Evolutionary conservation across 768 basidiomycete species (phyloP).

Genomic region (Trametopsis cervina): DNA sequence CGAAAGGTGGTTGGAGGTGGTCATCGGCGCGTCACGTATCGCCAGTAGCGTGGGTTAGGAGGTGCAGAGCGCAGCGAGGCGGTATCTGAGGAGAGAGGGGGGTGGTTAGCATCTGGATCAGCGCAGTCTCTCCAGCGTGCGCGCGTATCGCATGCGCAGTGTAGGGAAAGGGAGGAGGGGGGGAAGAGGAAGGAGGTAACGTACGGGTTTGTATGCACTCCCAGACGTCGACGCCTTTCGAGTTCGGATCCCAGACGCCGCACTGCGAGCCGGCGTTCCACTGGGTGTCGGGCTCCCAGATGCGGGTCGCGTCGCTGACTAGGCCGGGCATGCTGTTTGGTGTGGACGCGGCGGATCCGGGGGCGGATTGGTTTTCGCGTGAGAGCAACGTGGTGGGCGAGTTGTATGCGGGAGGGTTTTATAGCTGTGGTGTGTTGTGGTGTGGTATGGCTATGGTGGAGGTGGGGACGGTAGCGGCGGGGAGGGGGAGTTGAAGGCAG

Average conservation of each 20-base stretch:
- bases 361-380: neutral
- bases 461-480: neutral
- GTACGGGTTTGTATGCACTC: slow-evolving; percentile 65
- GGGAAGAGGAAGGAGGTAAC: slow-evolving; percentile 22
- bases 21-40: slow-evolving; percentile 40
- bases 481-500: too few relatives aligned
- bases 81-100: slow-evolving; percentile 36
- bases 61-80: slow-evolving; percentile 49
- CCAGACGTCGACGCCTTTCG: slow-evolving; percentile 67
- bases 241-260: slow-evolving; percentile 63
- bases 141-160: too few relatives aligned
- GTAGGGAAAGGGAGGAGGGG: slow-evolving; percentile 6
- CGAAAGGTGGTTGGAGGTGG: too few relatives aligned
- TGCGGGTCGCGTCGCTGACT: slow-evolving; percentile 59
- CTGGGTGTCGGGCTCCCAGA: slow-evolving; percentile 63
- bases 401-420: neutral
- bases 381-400: neutral
- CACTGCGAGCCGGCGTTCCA: slow-evolving; percentile 64
- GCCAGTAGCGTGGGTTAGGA: slow-evolving; percentile 36
- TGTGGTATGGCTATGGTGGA: neutral
- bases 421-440: neutral
- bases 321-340: slow-evolving; percentile 34
- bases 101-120: neutral
- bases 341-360: slow-evolving; percentile 4
- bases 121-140: too few relatives aligned